These are phyloP conservation scores for Sclerotinia sclerotiorum DNA, from an alignment of 2,329 filamentous ascomycete species.

Conservation along the genomic window DNA sequence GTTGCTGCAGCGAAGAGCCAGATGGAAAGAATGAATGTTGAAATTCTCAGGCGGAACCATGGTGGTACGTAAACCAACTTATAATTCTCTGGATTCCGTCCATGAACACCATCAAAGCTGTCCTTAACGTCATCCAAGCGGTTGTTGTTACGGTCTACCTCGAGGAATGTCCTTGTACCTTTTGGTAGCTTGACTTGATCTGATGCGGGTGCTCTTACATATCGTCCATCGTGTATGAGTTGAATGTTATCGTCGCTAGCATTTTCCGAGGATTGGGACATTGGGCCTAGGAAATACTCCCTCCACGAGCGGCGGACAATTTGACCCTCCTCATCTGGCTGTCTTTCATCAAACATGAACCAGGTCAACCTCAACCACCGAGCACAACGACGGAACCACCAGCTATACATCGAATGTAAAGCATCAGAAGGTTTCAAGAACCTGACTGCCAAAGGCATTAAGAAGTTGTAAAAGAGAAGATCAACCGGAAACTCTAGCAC, in stretches of 20 bases:
- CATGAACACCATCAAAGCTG: conserved; percentile 57
- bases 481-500: conserved; percentile 94
- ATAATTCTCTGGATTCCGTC: conserved; percentile 49
- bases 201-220: conserved; percentile 88
- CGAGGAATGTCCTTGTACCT: conserved; percentile 75
- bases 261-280: conserved; percentile 44
- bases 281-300: conserved; percentile 48
- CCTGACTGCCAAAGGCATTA: conserved; percentile 83
- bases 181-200: conserved; percentile 95
- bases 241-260: conserved; percentile 45
- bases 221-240: conserved; percentile 65
- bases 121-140: conserved; percentile 59
- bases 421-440: conserved; percentile 83
- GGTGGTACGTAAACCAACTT: conserved; percentile 78
- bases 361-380: conserved; percentile 77
- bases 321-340: conserved; percentile 76
- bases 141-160: conserved; percentile 67
- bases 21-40: conserved; percentile 82
- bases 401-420: conserved; percentile 82
- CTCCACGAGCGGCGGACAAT: conserved; percentile 61
- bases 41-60: conserved; percentile 75
- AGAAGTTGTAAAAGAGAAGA: conserved; percentile 92
- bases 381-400: conserved; percentile 94
- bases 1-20: conserved; percentile 92
- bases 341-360: conserved; percentile 87